These are phyloP conservation scores for Trichoderma koningii DNA, from an alignment of 2,329 filamentous ascomycete genomes.

Conservation along the genomic window DNA sequence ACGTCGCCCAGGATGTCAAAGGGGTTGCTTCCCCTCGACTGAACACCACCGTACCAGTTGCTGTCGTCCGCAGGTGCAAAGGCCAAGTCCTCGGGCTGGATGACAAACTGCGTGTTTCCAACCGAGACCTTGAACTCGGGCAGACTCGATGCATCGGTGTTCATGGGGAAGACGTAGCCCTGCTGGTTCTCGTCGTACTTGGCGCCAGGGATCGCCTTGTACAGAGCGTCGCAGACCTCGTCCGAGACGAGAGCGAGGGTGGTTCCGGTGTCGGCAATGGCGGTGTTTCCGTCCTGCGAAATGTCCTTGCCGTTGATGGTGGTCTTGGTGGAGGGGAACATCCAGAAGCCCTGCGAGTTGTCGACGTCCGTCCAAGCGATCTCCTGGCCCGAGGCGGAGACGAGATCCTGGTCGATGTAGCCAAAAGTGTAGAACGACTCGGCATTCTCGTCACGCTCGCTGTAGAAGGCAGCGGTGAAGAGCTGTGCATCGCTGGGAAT, in stretches of 20 bases:
- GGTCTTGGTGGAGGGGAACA: constrained; percentile 32
- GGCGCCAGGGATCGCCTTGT: constrained; percentile 49
- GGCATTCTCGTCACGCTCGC: constrained; percentile 46
- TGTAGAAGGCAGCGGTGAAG: constrained; percentile 40
- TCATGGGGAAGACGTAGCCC: constrained; percentile 48
- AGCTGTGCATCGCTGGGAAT: constrained; percentile 33
- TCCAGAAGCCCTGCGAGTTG: constrained; percentile 66
- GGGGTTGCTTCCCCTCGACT: constrained; percentile 15
- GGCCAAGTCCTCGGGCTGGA: constrained; percentile 4
- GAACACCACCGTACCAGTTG: constrained; percentile 16
- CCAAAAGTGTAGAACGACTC: constrained; percentile 68
- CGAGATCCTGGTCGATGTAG: constrained; percentile 60
- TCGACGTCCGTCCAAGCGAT: constrained; percentile 67
- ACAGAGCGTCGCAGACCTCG: constrained; percentile 52
- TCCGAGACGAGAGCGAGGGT: constrained; percentile 62
- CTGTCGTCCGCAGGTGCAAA: constrained; percentile 5
- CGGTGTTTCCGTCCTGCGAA: constrained; percentile 45
- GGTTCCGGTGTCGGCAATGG: constrained; percentile 62
- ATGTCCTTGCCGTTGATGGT: constrained; percentile 29
- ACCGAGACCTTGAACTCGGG: constrained; percentile 17
- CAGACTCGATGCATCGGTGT: constrained; percentile 7
- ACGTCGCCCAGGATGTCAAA: constrained; percentile 22
- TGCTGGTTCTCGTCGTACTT: constrained; percentile 43
- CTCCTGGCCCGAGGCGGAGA: constrained; percentile 60
- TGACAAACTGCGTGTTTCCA: constrained; percentile 18